phyloP scores from a whole-genome alignment of 176 grass and related monocot genomes.

The Olyra latifolia region DNA sequence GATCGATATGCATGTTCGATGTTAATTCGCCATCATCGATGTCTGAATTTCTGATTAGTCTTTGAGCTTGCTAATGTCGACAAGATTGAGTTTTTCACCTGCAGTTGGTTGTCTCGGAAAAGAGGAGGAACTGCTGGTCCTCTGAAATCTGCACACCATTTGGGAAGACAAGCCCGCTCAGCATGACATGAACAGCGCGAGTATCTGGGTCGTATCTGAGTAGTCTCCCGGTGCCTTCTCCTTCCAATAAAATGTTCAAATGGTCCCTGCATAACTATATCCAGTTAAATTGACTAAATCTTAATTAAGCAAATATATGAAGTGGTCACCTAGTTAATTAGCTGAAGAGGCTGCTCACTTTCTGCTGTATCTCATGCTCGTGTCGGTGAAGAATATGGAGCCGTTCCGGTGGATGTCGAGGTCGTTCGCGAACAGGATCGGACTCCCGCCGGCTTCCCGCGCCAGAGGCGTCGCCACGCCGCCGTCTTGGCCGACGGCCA shows the following conservation, averaged over 20 bases:
- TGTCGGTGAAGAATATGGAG: slow-evolving; percentile 90
- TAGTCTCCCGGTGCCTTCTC: slow-evolving; percentile 76
- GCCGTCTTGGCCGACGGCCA: slow-evolving; percentile 51
- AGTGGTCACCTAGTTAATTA: too few relatives aligned
- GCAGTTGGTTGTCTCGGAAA: slow-evolving; percentile 90
- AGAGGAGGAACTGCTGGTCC: slow-evolving; percentile 75
- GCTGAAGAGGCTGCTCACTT: slow-evolving; percentile 35
- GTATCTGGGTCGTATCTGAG: slow-evolving; percentile 73
- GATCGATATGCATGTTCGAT: neutral
- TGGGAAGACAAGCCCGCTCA: slow-evolving; percentile 71
- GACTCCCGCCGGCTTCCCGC: slow-evolving; percentile 48
- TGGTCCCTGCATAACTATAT: slow-evolving; percentile 54
- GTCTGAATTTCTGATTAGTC: neutral
- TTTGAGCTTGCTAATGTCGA: neutral
- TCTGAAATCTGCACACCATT: slow-evolving; percentile 90
- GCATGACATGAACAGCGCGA: slow-evolving; percentile 44
- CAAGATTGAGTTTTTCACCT: slow-evolving; percentile 32
- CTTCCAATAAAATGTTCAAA: slow-evolving; percentile 77
- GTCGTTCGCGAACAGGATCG: slow-evolving; percentile 83
- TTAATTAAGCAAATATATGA: neutral
- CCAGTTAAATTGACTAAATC: neutral
- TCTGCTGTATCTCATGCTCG: slow-evolving; percentile 81
- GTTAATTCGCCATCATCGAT: neutral
- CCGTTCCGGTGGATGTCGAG: slow-evolving; percentile 83
- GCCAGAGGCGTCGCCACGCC: slow-evolving; percentile 62